Percentiles rank a stretch among this genome's conserved stretches.
Conservation (phyloP, 75 land plant species). For the Picea sitchensis region DNA sequence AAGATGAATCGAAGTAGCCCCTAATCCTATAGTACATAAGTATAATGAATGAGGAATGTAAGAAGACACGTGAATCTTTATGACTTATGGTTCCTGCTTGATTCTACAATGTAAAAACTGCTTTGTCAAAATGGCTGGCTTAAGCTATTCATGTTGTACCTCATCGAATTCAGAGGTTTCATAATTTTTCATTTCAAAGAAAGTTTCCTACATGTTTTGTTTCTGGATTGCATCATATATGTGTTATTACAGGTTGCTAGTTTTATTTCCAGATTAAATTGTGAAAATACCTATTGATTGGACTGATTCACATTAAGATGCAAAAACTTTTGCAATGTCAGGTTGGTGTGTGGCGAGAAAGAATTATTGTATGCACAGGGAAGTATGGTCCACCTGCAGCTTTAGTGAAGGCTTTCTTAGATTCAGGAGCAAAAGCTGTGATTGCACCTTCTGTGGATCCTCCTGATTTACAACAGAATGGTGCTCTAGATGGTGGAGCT, state of each 20-base stretch:
- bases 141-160: background rate
- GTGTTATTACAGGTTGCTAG: background rate
- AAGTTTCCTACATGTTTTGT: background rate
- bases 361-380: slow-evolving; percentile 86
- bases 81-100: background rate
- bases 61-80: background rate
- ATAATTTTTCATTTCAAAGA: background rate
- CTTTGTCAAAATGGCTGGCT: background rate
- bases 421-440: slow-evolving; percentile 95
- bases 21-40: no score
- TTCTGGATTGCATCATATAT: background rate
- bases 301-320: background rate
- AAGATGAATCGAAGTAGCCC: no score
- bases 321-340: slow-evolving; percentile 16
- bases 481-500: slow-evolving; percentile 3
- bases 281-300: background rate
- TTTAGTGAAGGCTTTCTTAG: slow-evolving; percentile 81
- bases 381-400: slow-evolving; percentile 60
- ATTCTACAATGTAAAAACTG: background rate
- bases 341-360: slow-evolving; percentile 98
- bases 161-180: background rate
- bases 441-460: slow-evolving; percentile 74
- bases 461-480: slow-evolving; percentile 35
- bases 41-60: no score
- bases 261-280: background rate